A percentile compares a stretch with the other conserved stretches of the same genome.
phyloP scores from a whole-genome alignment of 1,139 yeast genomes.

The Diutina pseudorugosa region DNA sequence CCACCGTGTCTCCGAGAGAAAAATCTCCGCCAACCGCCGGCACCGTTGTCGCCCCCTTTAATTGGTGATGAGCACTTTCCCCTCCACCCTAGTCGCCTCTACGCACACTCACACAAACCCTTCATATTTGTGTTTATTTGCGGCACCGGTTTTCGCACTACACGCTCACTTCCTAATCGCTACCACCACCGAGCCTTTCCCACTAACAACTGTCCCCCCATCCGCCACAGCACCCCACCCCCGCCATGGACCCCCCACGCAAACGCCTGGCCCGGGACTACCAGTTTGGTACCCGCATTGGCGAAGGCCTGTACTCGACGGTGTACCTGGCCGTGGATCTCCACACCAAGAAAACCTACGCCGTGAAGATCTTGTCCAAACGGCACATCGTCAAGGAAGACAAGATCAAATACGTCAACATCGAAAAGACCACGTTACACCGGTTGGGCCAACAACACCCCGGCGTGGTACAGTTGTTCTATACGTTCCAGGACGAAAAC shows the following conservation, averaged over 20 bases:
- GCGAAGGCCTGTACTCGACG: conserved; percentile 76
- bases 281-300: conserved; percentile 57
- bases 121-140: not conserved
- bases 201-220: not conserved
- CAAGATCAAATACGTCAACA: conserved; percentile 68
- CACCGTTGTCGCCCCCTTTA: no score
- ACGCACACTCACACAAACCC: not conserved
- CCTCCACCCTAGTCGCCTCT: not conserved
- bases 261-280: conserved; percentile 41
- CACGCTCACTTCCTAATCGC: not conserved
- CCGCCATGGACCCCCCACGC: conserved; percentile 2
- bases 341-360: conserved; percentile 46
- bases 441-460: conserved; percentile 53
- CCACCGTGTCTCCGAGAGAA: no score
- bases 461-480: conserved; percentile 60
- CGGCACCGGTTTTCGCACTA: not conserved
- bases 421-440: conserved; percentile 65
- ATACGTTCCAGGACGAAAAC: conserved; percentile 68
- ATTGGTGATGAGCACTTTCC: no score
- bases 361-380: conserved; percentile 64
- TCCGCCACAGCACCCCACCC: no score
- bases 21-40: no score
- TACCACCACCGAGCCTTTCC: not conserved
- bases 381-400: conserved; percentile 68
- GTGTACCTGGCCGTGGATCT: conserved; percentile 58